These are phyloP conservation scores for Simplicillium sp. DNA, from an alignment of 2,329 filamentous ascomycete species.

Conservation along the genomic window DNA sequence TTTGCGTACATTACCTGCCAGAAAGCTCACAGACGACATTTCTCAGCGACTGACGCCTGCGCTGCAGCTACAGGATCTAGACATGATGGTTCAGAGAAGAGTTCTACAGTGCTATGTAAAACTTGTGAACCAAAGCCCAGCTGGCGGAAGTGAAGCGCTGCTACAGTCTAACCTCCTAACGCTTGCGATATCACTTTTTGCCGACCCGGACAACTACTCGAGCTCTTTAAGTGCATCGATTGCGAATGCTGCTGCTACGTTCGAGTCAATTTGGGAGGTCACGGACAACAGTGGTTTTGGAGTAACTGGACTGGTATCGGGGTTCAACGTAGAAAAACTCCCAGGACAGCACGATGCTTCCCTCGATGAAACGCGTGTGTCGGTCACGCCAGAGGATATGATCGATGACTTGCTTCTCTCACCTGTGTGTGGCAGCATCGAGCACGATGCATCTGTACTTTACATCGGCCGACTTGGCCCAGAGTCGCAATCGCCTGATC, in stretches of 20 bases:
- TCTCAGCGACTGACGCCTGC: constrained; percentile 75
- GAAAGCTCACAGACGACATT: constrained; percentile 80
- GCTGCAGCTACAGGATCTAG: constrained; percentile 80
- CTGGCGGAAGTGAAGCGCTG: constrained; percentile 74
- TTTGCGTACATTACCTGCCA: constrained; percentile 71
- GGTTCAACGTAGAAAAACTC: constrained; percentile 62
- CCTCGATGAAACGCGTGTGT: constrained; percentile 34
- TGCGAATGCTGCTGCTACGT: constrained; percentile 77
- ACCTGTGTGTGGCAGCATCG: constrained; percentile 73
- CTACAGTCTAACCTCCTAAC: constrained; percentile 88
- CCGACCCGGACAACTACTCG: constrained; percentile 82
- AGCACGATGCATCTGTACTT: constrained; percentile 79
- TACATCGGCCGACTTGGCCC: constrained; percentile 49
- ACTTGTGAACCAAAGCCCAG: constrained; percentile 78
- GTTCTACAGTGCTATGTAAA: constrained; percentile 94
- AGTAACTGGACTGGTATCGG: constrained; percentile 73
- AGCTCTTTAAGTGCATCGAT: constrained; percentile 85
- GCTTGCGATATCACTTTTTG: constrained; percentile 81
- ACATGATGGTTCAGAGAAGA: constrained; percentile 84
- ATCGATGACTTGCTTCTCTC: constrained; percentile 55
- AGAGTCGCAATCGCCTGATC: constrained; percentile 50
- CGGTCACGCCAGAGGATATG: constrained; percentile 50
- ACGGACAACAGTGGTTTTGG: constrained; percentile 93
- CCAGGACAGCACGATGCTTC: constrained; percentile 56
- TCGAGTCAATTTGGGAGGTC: constrained; percentile 92